Base-by-base conservation (phyloP, 108 stramenopile genomes). In the Cyclotella cryptica region DNA sequence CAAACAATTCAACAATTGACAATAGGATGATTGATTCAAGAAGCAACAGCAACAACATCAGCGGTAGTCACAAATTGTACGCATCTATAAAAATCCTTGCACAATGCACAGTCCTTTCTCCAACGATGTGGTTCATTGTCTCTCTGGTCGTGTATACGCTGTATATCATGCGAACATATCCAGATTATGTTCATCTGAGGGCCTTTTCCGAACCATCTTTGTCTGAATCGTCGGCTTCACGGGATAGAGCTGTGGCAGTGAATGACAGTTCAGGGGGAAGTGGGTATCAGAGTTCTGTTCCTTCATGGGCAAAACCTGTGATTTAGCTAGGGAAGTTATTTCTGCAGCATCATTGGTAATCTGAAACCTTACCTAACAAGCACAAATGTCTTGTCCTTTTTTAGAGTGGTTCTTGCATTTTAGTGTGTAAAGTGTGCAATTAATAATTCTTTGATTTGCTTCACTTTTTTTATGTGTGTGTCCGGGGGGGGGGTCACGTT, bases 51-150 rank as follows among this genome's bases (percentile, higher is more conserved):
- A 59, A 12, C 22, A 26, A 18, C 40, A 66, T 22, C 13, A 78
- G 43, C 52, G 45, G 22, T 18, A 21, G 1, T 52, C 28, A 35
- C 17, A 8, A 53, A 26, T 0, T 3, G 35, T n/a, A 52, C 8
- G 54, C 71, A 42, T 45, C 44, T 26, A 24, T 73, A 43, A 49
- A 53, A 17, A 29, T 58, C 30, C 18, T 79, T 47, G 0, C 64
- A 21, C 67, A 60, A 53, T 69, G 66, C 49, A 54, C 52, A 5
- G 17, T 73, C 45, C 52, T 73, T 51, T 80, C 79, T 62, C 66
- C 72, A 11, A 63, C 66, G 39, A 73, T 80, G 49, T 72, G 65
- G 58, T n/a, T 80, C 4, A 29, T 80, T 21, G 30, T 67, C 26
- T 10, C 59, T 22, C 54, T 80, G 60, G 40, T 61, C 35, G 6